Evolutionary conservation across 1,139 yeast genomes (phyloP).

Genomic region (Hyphopichia wangnamkhiaoensis): DNA sequence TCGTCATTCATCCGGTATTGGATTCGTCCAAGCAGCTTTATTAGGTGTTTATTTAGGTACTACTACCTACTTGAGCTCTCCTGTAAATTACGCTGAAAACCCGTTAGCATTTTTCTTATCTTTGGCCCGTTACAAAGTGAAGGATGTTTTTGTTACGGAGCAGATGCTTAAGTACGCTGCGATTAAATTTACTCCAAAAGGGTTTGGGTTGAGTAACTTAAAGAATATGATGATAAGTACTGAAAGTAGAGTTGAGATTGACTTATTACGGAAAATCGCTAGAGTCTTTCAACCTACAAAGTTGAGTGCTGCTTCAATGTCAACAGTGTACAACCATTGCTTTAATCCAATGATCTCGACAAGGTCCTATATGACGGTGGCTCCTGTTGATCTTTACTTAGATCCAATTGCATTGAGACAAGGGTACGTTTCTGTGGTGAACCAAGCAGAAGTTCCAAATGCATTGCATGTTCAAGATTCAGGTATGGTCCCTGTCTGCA

Average conservation of each 20-base stretch:
- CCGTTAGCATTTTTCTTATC: conserved; percentile 75
- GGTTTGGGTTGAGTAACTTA: conserved; percentile 61
- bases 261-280: conserved; percentile 59
- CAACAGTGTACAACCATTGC: conserved; percentile 74
- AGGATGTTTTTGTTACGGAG: conserved; percentile 83
- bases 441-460: conserved; percentile 65
- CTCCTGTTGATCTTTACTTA: conserved; percentile 82
- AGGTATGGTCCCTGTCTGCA: conserved; percentile 94
- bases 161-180: conserved; percentile 83
- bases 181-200: conserved; percentile 61
- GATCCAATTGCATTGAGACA: conserved; percentile 89
- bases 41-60: conserved; percentile 88
- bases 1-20: conserved; percentile 81
- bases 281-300: conserved; percentile 65
- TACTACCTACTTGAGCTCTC: conserved; percentile 77
- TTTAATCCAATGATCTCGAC: conserved; percentile 85
- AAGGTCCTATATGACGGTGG: conserved; percentile 84
- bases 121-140: conserved; percentile 74
- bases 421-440: conserved; percentile 80
- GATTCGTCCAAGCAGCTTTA: conserved; percentile 79
- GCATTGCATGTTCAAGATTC: conserved; percentile 86
- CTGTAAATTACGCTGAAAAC: conserved; percentile 73
- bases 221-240: conserved; percentile 85
- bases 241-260: conserved; percentile 71
- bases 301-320: conserved; percentile 69